A percentile compares a stretch with the other conserved stretches of the same genome.
phyloP scores from a whole-genome alignment of 306 rosid species.

The Lagenaria siceraria region DNA sequence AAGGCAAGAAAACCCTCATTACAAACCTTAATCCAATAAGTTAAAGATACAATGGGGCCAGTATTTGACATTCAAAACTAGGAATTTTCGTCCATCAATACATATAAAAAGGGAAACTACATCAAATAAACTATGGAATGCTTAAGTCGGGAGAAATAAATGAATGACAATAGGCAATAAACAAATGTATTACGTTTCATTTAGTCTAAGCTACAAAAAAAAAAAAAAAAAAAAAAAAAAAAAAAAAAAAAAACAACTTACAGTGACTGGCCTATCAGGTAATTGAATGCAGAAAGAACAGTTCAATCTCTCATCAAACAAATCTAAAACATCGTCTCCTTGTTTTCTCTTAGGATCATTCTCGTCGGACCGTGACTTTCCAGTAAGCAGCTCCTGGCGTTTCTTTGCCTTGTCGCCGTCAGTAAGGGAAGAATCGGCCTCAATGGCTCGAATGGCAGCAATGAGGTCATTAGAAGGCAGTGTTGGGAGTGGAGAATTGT shows the following conservation, averaged over 20 bases:
- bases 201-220: background rate
- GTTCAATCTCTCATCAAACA: constrained; percentile 29
- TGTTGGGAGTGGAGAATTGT: background rate
- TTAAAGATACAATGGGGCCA: background rate
- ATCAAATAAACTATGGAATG: background rate
- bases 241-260: constrained; percentile 10
- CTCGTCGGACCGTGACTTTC: constrained; percentile 11
- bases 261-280: constrained; percentile 84
- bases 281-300: constrained; percentile 56
- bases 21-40: background rate
- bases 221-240: background rate
- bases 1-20: background rate
- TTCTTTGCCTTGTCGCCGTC: constrained; percentile 39
- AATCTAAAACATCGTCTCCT: constrained; percentile 14
- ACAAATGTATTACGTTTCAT: background rate
- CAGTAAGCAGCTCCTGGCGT: constrained; percentile 41
- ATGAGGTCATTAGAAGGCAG: constrained; percentile 14
- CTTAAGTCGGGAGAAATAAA: background rate
- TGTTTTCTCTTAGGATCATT: background rate
- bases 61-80: background rate
- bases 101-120: background rate
- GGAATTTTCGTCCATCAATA: background rate
- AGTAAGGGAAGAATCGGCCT: constrained; percentile 33
- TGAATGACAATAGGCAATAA: background rate
- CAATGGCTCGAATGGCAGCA: constrained; percentile 35